Base-by-base conservation (phyloP, 805 yeast genomes). In the Metschnikowia lochheadii region DNA sequence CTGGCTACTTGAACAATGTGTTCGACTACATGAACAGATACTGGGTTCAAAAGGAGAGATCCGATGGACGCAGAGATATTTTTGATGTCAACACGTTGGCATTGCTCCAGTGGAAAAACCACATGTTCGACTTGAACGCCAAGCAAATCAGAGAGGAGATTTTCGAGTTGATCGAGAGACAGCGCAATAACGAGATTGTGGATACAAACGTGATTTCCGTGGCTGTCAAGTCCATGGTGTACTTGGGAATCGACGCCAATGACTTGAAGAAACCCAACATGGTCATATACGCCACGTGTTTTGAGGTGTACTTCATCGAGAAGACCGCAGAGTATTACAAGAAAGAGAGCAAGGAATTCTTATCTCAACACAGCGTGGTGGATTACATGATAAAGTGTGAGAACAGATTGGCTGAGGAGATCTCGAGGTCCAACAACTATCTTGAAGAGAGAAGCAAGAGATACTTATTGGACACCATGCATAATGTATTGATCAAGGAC, bases 21-120 rank as follows among this genome's bases (percentile, higher is more conserved):
- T 88, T 94, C 62, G 97, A 92, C 66, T 94, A 94, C 68, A 83
- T 94, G 80, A 94, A 94, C 68, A 80, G 98, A 54, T 94, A 92
- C 69, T 94, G 99, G 99, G 97, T 95, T 40, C 87, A 87, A 59
- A 91, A 95, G 63, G 98, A 92, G 68, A 80, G 98, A 63, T 86
- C 89, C 40, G 97, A 92, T 65, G 97, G 97, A 15, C 82, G 89
- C 61, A 79, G 90, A 56, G 90, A 89, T 62, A 84, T 94, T 42
- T 89, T 83, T 67, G 99, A 94, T 67, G 95, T 95, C 20, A 85
- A 90, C 64, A 89, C 97, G 4, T 75, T 94, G 56, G 87, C 96
- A 46, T 73, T 92, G 47, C 77, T 90, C 57, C 84, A 88, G 44
- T 94, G 99, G 99, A 85, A 87, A 63, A 82, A 83, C 52, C 81